A percentile compares a stretch with the other conserved stretches of the same genome.
Evolutionary conservation across 192 early-diverging fungal species (phyloP).

Genomic region (Podila epicladia): DNA sequence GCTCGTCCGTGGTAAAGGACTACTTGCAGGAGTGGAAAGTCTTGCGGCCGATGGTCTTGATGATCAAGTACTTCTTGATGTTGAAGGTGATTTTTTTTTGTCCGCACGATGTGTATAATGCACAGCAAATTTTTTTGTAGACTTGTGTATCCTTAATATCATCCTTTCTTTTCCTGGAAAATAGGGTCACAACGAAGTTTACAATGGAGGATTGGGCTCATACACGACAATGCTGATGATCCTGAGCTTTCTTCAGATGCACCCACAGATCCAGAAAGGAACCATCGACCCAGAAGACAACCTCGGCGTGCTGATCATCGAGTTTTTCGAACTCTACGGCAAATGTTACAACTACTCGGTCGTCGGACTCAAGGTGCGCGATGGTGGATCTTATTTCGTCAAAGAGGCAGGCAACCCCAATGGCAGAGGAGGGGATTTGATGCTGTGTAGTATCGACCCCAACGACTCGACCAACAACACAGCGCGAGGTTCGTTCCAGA

Average conservation of each 20-base stretch:
- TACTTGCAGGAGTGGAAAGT: slow-evolving; percentile 68
- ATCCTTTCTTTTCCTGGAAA: not conserved
- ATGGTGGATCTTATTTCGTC: slow-evolving; percentile 63
- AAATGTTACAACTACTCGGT: slow-evolving; percentile 73
- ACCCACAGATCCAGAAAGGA: slow-evolving; percentile 77
- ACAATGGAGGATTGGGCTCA: slow-evolving; percentile 87
- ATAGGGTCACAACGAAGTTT: slow-evolving; percentile 83
- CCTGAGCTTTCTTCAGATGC: slow-evolving; percentile 85
- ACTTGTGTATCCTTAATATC: not conserved
- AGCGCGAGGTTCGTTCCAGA: not conserved
- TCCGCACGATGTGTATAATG: too few relatives aligned
- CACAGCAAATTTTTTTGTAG: not conserved
- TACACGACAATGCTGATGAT: slow-evolving; percentile 84
- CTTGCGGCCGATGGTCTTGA: slow-evolving; percentile 74
- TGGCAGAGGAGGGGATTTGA: not conserved
- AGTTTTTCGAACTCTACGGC: slow-evolving; percentile 95
- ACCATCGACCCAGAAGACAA: slow-evolving; percentile 73
- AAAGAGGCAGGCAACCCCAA: slow-evolving; percentile 12
- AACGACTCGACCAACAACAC: slow-evolving; percentile 4
- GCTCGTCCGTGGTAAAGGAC: slow-evolving; percentile 64
- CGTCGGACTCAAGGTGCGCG: slow-evolving; percentile 70
- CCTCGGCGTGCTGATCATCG: slow-evolving; percentile 88
- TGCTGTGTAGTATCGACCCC: not conserved
- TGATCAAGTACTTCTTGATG: slow-evolving; percentile 88
- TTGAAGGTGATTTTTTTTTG: slow-evolving; percentile 53